Evolutionary conservation across 2,329 filamentous ascomycete species (phyloP), one percentile per base, ranked within the genome.

Genomic region (Trichothecium sympodiale): DNA sequence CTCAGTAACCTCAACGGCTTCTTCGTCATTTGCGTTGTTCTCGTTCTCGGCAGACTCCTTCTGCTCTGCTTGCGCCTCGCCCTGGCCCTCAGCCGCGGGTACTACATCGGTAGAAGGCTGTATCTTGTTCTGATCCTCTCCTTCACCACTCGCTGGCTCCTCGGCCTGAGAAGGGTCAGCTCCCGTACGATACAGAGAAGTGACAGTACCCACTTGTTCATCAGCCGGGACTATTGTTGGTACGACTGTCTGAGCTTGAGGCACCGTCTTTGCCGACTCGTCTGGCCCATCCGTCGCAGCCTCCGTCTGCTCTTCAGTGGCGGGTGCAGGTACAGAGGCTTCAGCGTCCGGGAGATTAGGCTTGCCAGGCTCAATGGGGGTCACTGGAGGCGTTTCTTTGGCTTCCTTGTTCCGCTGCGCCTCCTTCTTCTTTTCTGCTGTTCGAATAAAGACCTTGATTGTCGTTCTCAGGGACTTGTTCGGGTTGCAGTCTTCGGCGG

Each of bases 381-480:
- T 59, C 17, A 50, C 45, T 4, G 63, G 59, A 3, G 60, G 49
- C 23, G 57, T 59, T 35, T 62, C 60, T 35, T 62, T 61, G 4
- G 52, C 42, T 38, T 72, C 61, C 44, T 71, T 75, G 0, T 65
- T 60, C 31, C 73, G 69, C 30, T 67, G 67, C 34, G 76, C 73
- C 48, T 88, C 82, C 42, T 83, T 74, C 60, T 93, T 94, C 69
- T 93, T 94, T 57, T 94, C 83, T 46, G 87, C 83, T 0, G 82
- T 94, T 50, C 88, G 83, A 33, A 98, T 62, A 52, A 94, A 98
- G 10, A 91, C 84, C 47, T 84, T 83, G 46, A 96, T 81, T 2
- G 91, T 98, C 17, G 84, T 91, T 45, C 91, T 80, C n/a, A 96
- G 67, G 18, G 82, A 78, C 55, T 94, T 95, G 57, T 94, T 85